Conservation (phyloP, 495 filamentous ascomycete genomes). For the Podospora appendiculata region DNA sequence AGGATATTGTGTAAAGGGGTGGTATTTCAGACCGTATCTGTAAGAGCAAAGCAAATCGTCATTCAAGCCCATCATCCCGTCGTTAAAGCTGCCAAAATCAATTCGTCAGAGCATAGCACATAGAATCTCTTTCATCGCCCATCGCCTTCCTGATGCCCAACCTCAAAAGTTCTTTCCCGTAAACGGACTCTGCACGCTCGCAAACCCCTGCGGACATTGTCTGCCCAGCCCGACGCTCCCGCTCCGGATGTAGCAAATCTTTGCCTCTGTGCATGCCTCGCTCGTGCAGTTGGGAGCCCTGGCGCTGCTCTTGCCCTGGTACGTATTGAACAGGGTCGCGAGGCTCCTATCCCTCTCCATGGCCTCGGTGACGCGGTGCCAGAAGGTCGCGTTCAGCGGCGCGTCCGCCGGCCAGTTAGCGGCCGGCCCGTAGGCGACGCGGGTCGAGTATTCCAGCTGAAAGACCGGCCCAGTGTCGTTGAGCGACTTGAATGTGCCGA, state of each 20-base stretch:
- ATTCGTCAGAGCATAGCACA: no score
- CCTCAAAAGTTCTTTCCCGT: constrained; percentile 11
- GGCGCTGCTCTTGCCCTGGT: constrained; percentile 46
- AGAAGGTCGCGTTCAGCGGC: constrained; percentile 51
- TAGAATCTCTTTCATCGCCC: no score
- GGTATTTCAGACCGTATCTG: no score
- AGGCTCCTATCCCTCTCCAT: constrained; percentile 47
- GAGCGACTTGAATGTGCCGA: constrained; percentile 34
- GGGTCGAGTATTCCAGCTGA: constrained; percentile 49
- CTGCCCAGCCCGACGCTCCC: constrained; percentile 45
- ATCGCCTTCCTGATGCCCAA: no score
- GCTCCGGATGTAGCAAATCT: constrained; percentile 55
- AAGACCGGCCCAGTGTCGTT: constrained; percentile 32
- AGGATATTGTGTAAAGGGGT: no score
- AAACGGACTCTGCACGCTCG: constrained; percentile 17
- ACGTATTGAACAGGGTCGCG: constrained; percentile 42
- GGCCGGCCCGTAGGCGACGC: constrained; percentile 41
- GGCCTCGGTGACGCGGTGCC: constrained; percentile 50
- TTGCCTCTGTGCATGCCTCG: constrained; percentile 40
- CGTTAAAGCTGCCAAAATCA: no score
- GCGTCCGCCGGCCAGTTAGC: constrained; percentile 37
- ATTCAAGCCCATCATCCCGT: no score
- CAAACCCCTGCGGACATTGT: constrained; percentile 44
- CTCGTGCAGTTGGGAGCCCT: constrained; percentile 45
- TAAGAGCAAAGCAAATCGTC: no score